phyloP scores from a whole-genome alignment of 1,284 basidiomycete genomes.

The Cryptococcus sp. region DNA sequence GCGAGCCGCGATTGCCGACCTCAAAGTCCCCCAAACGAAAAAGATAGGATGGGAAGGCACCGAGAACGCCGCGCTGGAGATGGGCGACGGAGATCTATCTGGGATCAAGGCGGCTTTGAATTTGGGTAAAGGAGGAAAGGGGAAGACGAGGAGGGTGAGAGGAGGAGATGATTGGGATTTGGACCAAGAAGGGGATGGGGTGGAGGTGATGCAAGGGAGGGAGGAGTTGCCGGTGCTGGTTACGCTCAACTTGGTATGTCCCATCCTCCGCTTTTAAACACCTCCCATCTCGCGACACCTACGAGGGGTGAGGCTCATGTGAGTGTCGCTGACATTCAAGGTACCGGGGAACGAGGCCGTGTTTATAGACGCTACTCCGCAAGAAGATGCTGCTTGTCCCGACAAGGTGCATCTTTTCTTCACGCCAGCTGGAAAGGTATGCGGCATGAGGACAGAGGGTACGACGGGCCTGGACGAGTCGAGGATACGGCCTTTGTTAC shows the following conservation, averaged over 20 bases:
- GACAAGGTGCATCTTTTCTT: slow-evolving; percentile 40
- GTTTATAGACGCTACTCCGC: slow-evolving; percentile 42
- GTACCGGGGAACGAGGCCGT: slow-evolving; percentile 23
- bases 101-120: slow-evolving; percentile 44
- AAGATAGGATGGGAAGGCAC: slow-evolving; percentile 36
- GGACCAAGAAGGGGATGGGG: slow-evolving; percentile 28
- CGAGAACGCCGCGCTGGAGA: slow-evolving; percentile 4
- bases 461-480: slow-evolving; percentile 26
- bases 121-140: slow-evolving; percentile 20
- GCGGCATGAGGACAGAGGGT: slow-evolving; percentile 43
- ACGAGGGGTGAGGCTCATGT: too few relatives aligned
- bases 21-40: slow-evolving; percentile 38
- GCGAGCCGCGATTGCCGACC: slow-evolving; percentile 39
- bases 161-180: slow-evolving; percentile 47
- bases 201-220: slow-evolving; percentile 21
- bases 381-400: slow-evolving; percentile 45
- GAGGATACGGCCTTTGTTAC: slow-evolving; percentile 29
- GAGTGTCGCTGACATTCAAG: slow-evolving; percentile 13
- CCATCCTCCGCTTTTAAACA: too few relatives aligned
- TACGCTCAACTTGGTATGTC: slow-evolving; percentile 39
- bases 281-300: too few relatives aligned
- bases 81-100: slow-evolving; percentile 24
- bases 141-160: slow-evolving; percentile 21
- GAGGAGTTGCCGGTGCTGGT: slow-evolving; percentile 40
- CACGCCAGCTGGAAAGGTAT: slow-evolving; percentile 28